Evolutionary conservation across 148 eudicot genomes (phyloP), one percentile per base, ranked within the genome.

Genomic region (Talinum fruticosum): DNA sequence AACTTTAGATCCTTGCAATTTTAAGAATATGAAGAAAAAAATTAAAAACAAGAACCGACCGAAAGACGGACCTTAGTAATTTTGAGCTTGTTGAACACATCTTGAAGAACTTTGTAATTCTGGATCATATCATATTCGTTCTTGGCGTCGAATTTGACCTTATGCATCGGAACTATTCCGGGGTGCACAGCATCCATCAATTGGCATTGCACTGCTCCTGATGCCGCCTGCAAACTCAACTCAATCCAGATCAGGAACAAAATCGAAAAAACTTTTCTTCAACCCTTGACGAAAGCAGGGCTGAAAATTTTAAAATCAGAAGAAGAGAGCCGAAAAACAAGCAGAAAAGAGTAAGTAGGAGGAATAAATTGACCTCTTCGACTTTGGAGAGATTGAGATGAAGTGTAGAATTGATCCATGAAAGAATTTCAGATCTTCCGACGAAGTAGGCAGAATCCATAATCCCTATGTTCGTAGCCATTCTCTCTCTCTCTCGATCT

Each of bases 131-230:
- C 98, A 44, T 95, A 92, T 85, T 95, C 97, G 4, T 54, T 88
- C 86, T 95, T 95, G 0, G 98, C 98, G 3, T 95, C 96, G 24
- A 95, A 95, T 77, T 95, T 95, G 76, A 95, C 97, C 85, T 95
- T 93, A 81, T 93, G 97, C 87, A 91, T 91, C 64, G 92, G 98
- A 57, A 95, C 98, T 24, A 86, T 81, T 23, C 97, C 98, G 0
- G 96, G 96, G 62, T 92, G 98, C 24, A 85, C 97, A 13, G 88
- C 87, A 30, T 92, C 98, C 97, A 95, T 95, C 73, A 95, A 78
- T 83, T 95, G 97, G 79, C 98, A 95, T 1, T 95, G 98, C 73
- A 95, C 96, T 51, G 97, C 97, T 32, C 98, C 98, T 0, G 94
- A 85, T n/a, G 92, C 90, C 21, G 92, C 96, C 97, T 95, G 79